Evolutionary conservation across 2,329 filamentous ascomycete genomes (phyloP), one percentile per base, ranked within the genome.

Genomic region (Incumbomyces delicatus): DNA sequence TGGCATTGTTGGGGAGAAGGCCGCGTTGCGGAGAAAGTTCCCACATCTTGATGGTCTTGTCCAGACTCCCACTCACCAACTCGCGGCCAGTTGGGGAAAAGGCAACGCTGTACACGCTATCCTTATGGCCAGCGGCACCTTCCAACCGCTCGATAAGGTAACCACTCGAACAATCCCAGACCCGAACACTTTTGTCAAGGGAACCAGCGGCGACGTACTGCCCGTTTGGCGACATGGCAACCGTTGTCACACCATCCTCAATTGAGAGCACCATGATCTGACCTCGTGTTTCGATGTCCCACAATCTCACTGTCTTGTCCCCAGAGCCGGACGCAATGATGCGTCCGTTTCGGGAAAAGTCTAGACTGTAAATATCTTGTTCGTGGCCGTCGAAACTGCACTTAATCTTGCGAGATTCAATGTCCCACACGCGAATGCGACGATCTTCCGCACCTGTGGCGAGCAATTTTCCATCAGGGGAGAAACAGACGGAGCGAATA

Each of bases 41-140:
- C 89, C 92, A 98, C 84, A 96, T 94, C 74, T 95, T 95, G 74
- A 96, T 96, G 0, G 90, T 96, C 75, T 94, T 94, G 65, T 98
- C 92, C 57, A 96, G 72, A 75, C 85, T 94, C 53, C 92, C 92
- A 59, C 85, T 94, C 61, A 96, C 90, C 34, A 98, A 81, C 56
- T 94, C 87, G 59, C 88, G 85, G 51, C 90, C 90, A 58, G 85
- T 90, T 22, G 92, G 92, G 12, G 89, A 89, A 66, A 98, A 98
- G 0, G 92, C 90, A 17, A 98, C 92, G 11, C 84, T 90, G 66
- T 96, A 96, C 17, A 96, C 92, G 58, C 86, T 94, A 53, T 98
- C 92, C 68, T 94, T 94, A 73, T 96, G 92, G 11, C 92, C 92
- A 53, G 94, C 86, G 4, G 87, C 83, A 14, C 88, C 90, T 65